phyloP scores from a whole-genome alignment of 768 basidiomycete genomes.

The Termitomyces sp. region DNA sequence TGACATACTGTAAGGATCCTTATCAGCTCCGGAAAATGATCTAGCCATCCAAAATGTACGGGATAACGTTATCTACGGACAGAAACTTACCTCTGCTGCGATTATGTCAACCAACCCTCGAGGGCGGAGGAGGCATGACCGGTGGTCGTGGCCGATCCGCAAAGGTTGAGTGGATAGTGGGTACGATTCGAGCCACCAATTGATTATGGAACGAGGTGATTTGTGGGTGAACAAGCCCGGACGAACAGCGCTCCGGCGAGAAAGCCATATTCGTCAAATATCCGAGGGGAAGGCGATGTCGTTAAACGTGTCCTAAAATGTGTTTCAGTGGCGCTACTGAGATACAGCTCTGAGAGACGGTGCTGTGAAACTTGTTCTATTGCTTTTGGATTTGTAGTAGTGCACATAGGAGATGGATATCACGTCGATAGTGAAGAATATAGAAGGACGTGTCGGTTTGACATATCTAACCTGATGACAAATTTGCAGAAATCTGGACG shows the following conservation, averaged over 20 bases:
- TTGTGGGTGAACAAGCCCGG: neutral
- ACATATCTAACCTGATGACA: neutral
- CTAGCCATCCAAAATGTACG: neutral
- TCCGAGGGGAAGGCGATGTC: neutral
- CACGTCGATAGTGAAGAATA: neutral
- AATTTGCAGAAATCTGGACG: neutral
- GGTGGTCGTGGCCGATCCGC: conserved; percentile 4
- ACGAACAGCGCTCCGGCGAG: neutral
- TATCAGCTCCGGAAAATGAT: neutral
- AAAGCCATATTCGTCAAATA: neutral
- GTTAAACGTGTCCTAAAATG: neutral
- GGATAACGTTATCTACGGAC: neutral
- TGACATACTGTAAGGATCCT: neutral
- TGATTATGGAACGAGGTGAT: neutral
- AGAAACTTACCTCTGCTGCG: neutral
- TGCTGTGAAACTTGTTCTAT: conserved; percentile 4
- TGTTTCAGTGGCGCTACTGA: neutral
- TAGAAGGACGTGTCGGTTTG: neutral
- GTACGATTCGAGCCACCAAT: neutral
- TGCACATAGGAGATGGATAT: neutral
- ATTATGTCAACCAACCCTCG: too few relatives aligned
- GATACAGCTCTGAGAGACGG: neutral
- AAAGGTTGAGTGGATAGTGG: neutral
- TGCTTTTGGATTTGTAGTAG: neutral
- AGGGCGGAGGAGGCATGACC: neutral